Evolutionary conservation across 495 filamentous ascomycete species (phyloP).

Genomic region (Penicillium salamii): DNA sequence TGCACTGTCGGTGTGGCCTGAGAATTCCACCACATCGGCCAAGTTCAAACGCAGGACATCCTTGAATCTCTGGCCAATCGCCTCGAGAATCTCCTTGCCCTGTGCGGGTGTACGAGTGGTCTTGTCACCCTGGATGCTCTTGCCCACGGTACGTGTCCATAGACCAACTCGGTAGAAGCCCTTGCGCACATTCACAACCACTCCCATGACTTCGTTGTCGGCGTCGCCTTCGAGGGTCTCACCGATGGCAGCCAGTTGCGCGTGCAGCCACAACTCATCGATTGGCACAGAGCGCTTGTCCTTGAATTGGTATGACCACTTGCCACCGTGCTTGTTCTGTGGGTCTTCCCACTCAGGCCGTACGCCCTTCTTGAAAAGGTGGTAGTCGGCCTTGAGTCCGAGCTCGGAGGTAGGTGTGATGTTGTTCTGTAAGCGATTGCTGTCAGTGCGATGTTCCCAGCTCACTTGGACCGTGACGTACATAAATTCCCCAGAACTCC

Average conservation of each 20-base stretch:
- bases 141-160: constrained; percentile 90
- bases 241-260: constrained; percentile 93
- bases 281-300: constrained; percentile 87
- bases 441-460: neutral
- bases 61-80: constrained; percentile 88
- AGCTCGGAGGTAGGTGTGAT: constrained; percentile 94
- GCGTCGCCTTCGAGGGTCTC: constrained; percentile 92
- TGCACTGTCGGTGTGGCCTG: constrained; percentile 90
- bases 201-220: constrained; percentile 97
- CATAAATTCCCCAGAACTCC: constrained; percentile 99
- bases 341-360: constrained; percentile 97
- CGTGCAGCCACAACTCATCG: constrained; percentile 95
- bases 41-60: constrained; percentile 74
- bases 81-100: constrained; percentile 75
- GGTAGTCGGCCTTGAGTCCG: constrained; percentile 96
- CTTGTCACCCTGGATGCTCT: constrained; percentile 71
- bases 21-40: constrained; percentile 83
- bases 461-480: constrained; percentile 48
- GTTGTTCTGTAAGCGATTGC: constrained; percentile 73
- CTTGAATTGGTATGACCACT: constrained; percentile 97
- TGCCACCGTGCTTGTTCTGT: constrained; percentile 98
- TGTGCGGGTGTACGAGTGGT: constrained; percentile 70
- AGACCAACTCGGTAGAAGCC: constrained; percentile 93
- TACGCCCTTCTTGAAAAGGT: constrained; percentile 96
- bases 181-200: constrained; percentile 97